Evolutionary conservation across 306 rosid genomes (phyloP).

Genomic region (Comarum palustre): DNA sequence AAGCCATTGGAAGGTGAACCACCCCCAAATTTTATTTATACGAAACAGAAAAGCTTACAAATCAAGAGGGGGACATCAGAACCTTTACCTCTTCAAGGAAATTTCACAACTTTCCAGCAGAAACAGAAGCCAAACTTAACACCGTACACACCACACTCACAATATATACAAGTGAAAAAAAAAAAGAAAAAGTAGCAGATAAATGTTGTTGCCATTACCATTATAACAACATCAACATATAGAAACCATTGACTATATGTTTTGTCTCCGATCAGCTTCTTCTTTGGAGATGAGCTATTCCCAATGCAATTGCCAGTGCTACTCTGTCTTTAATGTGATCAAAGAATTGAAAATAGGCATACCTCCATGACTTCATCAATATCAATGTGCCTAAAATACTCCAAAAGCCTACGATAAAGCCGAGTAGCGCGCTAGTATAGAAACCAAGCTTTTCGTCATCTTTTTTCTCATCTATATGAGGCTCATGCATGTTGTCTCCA

Average conservation of each 20-base stretch:
- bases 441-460: neutral
- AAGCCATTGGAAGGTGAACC: neutral
- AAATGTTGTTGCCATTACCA: neutral
- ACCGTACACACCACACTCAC: neutral
- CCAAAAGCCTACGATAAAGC: neutral
- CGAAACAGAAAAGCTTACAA: neutral
- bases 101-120: neutral
- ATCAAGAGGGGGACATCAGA: neutral
- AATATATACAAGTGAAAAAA: neutral
- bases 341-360: neutral
- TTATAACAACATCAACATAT: neutral
- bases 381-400: neutral
- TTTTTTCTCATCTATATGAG: neutral
- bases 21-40: neutral
- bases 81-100: neutral
- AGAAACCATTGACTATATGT: neutral
- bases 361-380: slow-evolving; percentile 8
- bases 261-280: neutral
- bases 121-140: neutral
- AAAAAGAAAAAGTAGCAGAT: neutral
- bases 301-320: neutral
- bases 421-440: neutral
- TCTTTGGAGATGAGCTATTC: neutral
- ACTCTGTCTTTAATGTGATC: neutral
- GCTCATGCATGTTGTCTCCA: neutral